Evolutionary conservation across 768 basidiomycete genomes (phyloP).

Genomic region (Kwoniella sp.): DNA sequence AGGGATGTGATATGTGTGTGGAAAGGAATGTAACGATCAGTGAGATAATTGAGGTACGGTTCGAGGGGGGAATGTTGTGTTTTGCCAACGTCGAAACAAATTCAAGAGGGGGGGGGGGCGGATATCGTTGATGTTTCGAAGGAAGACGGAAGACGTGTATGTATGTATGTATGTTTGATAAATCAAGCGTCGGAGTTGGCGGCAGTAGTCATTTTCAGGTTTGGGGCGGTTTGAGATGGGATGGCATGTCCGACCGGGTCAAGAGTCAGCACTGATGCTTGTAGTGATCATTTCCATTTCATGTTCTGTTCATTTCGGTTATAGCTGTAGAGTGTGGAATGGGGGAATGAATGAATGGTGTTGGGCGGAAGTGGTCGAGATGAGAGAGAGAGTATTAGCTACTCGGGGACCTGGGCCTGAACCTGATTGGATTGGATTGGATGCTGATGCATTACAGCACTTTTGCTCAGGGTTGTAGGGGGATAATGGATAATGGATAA

Average conservation of each 20-base stretch:
- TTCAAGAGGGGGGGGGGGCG: no score
- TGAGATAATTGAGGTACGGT: conserved; percentile 2
- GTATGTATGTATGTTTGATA: neutral
- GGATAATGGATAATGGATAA: no score
- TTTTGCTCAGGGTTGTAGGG: no score
- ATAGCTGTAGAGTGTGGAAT: neutral
- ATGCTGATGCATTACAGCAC: no score
- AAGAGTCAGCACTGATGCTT: no score
- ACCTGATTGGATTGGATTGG: no score
- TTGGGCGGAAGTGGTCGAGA: no score
- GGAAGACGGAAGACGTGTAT: neutral
- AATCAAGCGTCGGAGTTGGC: neutral
- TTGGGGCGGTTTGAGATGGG: neutral
- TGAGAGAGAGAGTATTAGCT: neutral
- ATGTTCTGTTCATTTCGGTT: neutral
- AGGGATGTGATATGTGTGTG: neutral
- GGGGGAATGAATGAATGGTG: no score
- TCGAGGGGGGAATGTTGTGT: neutral
- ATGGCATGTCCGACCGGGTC: neutral
- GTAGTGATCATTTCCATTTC: no score
- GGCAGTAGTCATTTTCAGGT: neutral
- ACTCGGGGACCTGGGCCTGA: no score
- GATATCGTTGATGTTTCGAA: no score
- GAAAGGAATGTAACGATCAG: conserved; percentile 1
- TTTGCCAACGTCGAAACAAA: no score